Evolutionary conservation across 163 green algal species (phyloP).

Genomic region (Picocystis sp.): DNA sequence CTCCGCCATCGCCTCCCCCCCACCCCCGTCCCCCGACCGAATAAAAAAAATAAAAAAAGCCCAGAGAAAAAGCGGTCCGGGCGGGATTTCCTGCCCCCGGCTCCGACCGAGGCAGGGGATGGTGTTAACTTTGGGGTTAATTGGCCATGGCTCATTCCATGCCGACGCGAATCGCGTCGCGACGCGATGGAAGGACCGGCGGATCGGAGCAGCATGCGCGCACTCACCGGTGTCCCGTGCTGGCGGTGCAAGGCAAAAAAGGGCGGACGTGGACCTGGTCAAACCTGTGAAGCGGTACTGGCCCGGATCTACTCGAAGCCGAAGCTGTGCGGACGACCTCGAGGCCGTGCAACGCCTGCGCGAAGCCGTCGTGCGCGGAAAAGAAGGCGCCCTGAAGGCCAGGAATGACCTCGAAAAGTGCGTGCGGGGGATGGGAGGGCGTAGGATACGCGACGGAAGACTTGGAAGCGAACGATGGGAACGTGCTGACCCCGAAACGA

Average conservation of each 20-base stretch:
- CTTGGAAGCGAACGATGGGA: not conserved
- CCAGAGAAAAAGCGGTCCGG: too few relatives aligned
- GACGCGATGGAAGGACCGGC: too few relatives aligned
- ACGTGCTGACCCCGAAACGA: not conserved
- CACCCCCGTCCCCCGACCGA: too few relatives aligned
- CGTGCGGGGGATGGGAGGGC: slow-evolving; percentile 1
- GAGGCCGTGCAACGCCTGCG: slow-evolving; percentile 40
- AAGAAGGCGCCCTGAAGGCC: slow-evolving; percentile 21
- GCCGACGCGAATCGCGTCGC: too few relatives aligned
- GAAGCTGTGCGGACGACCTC: slow-evolving; percentile 52
- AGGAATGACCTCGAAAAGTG: slow-evolving; percentile 45
- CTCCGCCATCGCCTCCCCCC: too few relatives aligned
- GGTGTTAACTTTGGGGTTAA: too few relatives aligned
- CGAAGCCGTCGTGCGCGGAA: slow-evolving; percentile 24
- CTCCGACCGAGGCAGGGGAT: too few relatives aligned
- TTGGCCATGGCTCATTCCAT: too few relatives aligned
- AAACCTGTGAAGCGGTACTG: slow-evolving; percentile 46
- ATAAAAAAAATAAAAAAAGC: too few relatives aligned
- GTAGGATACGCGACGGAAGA: not conserved
- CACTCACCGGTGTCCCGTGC: slow-evolving; percentile 11
- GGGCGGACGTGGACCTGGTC: slow-evolving; percentile 50
- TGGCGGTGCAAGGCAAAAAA: slow-evolving; percentile 69
- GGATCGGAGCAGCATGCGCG: too few relatives aligned
- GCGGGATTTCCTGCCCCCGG: too few relatives aligned
- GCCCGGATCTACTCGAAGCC: slow-evolving; percentile 23